These are phyloP conservation scores for Amanita rubescens DNA, from an alignment of 768 basidiomycete species.

Conservation along the genomic window DNA sequence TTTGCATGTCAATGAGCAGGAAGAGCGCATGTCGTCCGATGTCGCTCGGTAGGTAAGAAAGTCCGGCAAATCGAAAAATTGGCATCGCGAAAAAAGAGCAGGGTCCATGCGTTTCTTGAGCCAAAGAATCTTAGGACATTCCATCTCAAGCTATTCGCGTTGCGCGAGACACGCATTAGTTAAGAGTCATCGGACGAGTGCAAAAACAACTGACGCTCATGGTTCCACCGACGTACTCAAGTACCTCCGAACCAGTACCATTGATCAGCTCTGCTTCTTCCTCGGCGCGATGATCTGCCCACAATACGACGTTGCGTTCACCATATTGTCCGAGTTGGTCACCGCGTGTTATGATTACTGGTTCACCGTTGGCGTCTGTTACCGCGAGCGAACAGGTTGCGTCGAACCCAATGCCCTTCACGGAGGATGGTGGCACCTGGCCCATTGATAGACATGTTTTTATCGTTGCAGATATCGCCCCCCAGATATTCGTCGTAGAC, in stretches of 20 bases:
- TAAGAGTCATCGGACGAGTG: background rate
- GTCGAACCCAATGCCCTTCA: slow-evolving; percentile 91
- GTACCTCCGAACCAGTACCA: slow-evolving; percentile 68
- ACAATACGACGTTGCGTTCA: slow-evolving; percentile 84
- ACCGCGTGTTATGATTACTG: slow-evolving; percentile 69
- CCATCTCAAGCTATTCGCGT: slow-evolving; percentile 81
- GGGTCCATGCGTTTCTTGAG: slow-evolving; percentile 82
- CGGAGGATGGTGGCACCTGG: slow-evolving; percentile 43
- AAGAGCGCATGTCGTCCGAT: slow-evolving; percentile 62
- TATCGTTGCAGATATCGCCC: slow-evolving; percentile 52
- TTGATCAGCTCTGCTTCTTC: slow-evolving; percentile 91
- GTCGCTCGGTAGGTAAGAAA: slow-evolving; percentile 94
- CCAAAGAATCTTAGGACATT: slow-evolving; percentile 96
- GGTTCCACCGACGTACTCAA: slow-evolving; percentile 92
- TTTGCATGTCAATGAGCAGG: slow-evolving; percentile 94
- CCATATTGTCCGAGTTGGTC: slow-evolving; percentile 53
- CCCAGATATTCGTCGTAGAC: slow-evolving; percentile 86
- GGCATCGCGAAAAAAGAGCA: slow-evolving; percentile 62
- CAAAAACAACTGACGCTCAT: slow-evolving; percentile 65
- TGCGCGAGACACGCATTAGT: slow-evolving; percentile 3
- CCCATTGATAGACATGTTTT: slow-evolving; percentile 55
- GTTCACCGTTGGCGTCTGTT: slow-evolving; percentile 61
- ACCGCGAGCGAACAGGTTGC: slow-evolving; percentile 97
- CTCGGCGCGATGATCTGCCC: slow-evolving; percentile 96
- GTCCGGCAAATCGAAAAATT: slow-evolving; percentile 92